Evolutionary conservation across 768 basidiomycete species (phyloP).

Genomic region (Austroboletus festivus): DNA sequence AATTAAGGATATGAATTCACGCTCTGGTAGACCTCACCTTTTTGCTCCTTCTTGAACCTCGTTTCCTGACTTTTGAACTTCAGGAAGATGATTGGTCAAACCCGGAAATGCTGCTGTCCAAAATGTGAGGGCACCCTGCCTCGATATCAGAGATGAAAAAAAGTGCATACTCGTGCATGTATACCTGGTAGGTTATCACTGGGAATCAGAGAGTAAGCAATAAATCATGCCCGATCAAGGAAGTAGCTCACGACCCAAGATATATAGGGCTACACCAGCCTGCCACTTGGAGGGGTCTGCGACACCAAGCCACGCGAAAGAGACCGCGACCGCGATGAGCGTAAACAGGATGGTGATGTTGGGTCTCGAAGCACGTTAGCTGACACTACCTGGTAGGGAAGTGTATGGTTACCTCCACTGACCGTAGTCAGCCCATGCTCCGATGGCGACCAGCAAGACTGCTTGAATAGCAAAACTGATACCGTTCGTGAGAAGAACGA

Average conservation of each 20-base stretch:
- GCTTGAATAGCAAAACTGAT: constrained; percentile 79
- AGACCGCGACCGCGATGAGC: constrained; percentile 58
- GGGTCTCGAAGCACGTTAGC: constrained; percentile 42
- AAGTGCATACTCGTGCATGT: neutral
- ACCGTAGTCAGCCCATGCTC: constrained; percentile 84
- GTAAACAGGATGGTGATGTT: constrained; percentile 79
- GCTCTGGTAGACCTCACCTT: constrained; percentile 33
- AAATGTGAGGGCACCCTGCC: constrained; percentile 66
- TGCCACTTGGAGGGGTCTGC: constrained; percentile 63
- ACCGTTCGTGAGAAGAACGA: constrained; percentile 75
- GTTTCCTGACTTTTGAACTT: constrained; percentile 53
- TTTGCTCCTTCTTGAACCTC: constrained; percentile 43
- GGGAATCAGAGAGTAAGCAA: neutral
- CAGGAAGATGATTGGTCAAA: constrained; percentile 64
- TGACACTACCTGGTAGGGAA: neutral
- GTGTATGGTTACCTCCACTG: constrained; percentile 53
- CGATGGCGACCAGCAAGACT: constrained; percentile 57
- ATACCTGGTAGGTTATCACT: constrained; percentile 73
- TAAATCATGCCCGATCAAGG: neutral
- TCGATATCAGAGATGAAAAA: neutral
- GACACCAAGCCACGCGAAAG: constrained; percentile 78
- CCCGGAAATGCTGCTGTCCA: constrained; percentile 85
- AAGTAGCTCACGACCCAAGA: constrained; percentile 53
- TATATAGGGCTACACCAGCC: constrained; percentile 57
- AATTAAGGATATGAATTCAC: neutral